Conservation (phyloP, 2,329 filamentous ascomycete species). For the Knufia petricola region DNA sequence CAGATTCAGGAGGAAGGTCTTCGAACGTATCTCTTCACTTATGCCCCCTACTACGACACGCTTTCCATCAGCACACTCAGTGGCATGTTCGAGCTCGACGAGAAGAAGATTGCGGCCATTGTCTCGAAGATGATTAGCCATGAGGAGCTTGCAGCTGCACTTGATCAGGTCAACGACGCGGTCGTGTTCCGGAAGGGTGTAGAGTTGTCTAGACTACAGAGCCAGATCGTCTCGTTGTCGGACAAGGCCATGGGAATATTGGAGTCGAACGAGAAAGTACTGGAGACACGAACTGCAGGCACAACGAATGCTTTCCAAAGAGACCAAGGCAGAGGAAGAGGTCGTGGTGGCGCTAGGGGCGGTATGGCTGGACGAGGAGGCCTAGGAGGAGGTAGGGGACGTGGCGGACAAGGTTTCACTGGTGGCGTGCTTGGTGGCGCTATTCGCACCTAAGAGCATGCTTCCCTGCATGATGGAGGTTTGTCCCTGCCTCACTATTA, state of each 20-base stretch:
- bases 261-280: conserved; percentile 91
- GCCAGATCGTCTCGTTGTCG: conserved; percentile 80
- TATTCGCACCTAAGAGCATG: conserved; percentile 24
- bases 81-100: conserved; percentile 87
- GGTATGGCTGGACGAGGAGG: conserved; percentile 22
- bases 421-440: conserved; percentile 43
- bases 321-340: conserved; percentile 63
- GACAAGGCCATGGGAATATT: conserved; percentile 96
- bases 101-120: conserved; percentile 85
- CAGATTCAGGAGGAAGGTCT: conserved; percentile 99
- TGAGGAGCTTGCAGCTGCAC: conserved; percentile 88
- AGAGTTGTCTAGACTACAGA: conserved; percentile 91
- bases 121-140: conserved; percentile 99
- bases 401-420: conserved; percentile 28
- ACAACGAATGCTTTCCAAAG: conserved; percentile 92
- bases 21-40: conserved; percentile 97
- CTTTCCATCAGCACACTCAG: conserved; percentile 76
- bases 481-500: neutral
- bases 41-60: conserved; percentile 98
- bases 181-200: conserved; percentile 99
- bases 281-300: conserved; percentile 94
- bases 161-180: conserved; percentile 94
- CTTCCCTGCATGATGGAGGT: neutral
- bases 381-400: conserved; percentile 40
- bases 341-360: conserved; percentile 44